Conservation (phyloP, 179 eudicot genomes). For the Amaranthus tricolor region DNA sequence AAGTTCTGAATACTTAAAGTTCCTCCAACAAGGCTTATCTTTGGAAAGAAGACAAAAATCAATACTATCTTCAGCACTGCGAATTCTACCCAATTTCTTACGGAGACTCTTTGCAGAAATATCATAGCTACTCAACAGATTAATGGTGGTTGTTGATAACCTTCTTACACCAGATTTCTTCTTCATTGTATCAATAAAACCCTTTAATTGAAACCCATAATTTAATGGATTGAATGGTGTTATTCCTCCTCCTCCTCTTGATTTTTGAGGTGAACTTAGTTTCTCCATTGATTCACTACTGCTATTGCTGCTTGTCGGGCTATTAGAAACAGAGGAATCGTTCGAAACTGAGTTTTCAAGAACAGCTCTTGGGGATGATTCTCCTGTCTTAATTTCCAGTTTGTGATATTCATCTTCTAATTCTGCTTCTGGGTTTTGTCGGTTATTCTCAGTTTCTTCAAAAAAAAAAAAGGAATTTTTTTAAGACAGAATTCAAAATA, state of each 20-base stretch:
- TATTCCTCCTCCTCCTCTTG: not conserved
- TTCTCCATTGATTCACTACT: conserved; percentile 19
- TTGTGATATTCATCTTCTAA: conserved; percentile 1
- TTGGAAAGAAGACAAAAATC: conserved; percentile 28
- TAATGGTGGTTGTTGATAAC: conserved; percentile 53
- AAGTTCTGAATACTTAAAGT: conserved; percentile 60
- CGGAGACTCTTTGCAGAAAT: conserved; percentile 44
- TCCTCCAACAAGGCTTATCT: conserved; percentile 79
- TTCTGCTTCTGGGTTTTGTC: conserved; percentile 24
- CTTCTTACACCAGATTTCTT: conserved; percentile 51
- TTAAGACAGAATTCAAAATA: not conserved
- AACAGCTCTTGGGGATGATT: conserved; percentile 64
- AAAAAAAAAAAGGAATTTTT: not conserved
- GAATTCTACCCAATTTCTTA: conserved; percentile 48
- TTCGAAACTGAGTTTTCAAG: conserved; percentile 48
- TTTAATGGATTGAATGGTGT: not conserved
- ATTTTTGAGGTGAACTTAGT: not conserved
- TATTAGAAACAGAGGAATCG: conserved; percentile 34
- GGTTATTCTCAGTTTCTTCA: conserved; percentile 18
- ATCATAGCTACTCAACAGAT: conserved; percentile 46
- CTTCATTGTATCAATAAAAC: conserved; percentile 45
- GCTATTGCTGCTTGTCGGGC: conserved; percentile 9
- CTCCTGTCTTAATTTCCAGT: conserved; percentile 14
- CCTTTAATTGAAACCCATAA: conserved; percentile 48
- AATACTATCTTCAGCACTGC: conserved; percentile 41